Conservation (phyloP, 2,329 filamentous ascomycete species). For the Atkinsonella texensis region DNA sequence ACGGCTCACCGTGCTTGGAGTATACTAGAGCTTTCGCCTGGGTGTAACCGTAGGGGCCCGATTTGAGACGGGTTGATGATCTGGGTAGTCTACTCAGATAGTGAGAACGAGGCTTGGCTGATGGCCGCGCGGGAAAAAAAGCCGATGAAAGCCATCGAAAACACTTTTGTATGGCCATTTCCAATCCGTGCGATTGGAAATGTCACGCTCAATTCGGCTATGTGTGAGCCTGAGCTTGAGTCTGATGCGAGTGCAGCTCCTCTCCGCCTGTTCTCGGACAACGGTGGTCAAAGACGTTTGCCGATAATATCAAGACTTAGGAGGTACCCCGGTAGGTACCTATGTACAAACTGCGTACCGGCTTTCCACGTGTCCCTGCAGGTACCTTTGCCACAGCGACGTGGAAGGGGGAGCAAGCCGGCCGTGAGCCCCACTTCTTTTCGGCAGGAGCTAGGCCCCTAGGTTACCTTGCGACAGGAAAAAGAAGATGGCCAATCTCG, state of each 20-base stretch:
- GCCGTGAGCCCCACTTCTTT: too few species aligned
- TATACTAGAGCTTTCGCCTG: constrained; percentile 76
- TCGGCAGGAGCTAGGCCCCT: too few species aligned
- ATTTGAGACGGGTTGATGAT: constrained; percentile 34
- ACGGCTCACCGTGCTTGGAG: constrained; percentile 61
- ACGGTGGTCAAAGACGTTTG: too few species aligned
- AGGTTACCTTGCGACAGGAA: too few species aligned
- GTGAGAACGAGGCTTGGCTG: constrained; percentile 8
- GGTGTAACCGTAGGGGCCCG: constrained; percentile 65
- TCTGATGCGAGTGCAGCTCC: too few species aligned
- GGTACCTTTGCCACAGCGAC: too few species aligned
- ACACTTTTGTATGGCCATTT: constrained; percentile 15
- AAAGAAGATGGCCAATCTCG: too few species aligned
- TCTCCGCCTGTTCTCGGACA: constrained; percentile 1
- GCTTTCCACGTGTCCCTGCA: too few species aligned
- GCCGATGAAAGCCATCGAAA: constrained; percentile 13
- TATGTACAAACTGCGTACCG: too few species aligned
- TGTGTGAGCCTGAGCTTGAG: background rate
- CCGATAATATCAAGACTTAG: too few species aligned
- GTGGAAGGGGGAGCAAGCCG: too few species aligned
- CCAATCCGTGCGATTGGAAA: background rate
- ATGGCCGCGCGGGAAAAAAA: constrained; percentile 12
- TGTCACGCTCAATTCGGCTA: background rate
- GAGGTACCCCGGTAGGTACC: too few species aligned
- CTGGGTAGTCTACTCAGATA: constrained; percentile 11